Evolutionary conservation across 23 red algal genomes (phyloP), one percentile per base, ranked within the genome.

Genomic region (Gracilaria caudata): DNA sequence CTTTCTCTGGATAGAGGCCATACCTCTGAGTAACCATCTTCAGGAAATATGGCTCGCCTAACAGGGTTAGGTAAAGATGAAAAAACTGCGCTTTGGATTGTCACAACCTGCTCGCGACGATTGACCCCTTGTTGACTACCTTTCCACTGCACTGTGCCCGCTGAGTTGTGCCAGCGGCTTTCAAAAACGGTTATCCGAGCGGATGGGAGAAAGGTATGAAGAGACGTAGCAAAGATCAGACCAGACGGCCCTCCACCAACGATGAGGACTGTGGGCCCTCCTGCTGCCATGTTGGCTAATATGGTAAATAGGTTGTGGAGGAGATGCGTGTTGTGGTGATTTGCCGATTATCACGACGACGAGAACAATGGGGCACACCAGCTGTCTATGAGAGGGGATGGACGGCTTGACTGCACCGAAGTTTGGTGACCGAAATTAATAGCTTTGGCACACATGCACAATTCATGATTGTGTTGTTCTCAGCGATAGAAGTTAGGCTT

Each of bases 41-140:
- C 19, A 7, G 78, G 78, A 29, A 81, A 81, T 9, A 81, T 32
- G 24, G 78, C 78, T 11, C 44, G n/a, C 46, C 3, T 4, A 35
- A 81, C 78, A 25, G 78, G 9, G 24, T 9, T 4, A 2, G 78
- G 51, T 4, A 81, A 39, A n/a, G 55, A 35, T 0, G 78, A 81
- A 58, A 81, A 34, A 0, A 81, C 78, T 2, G 47, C 51, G 13
- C 44, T 55, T 39, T 81, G 78, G 10, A 64, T 13, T 7, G 78
- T 81, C 5, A 81, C 78, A 3, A 81, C 78, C 21, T 81, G 78
- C 10, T 81, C 78, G 11, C 78, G 51, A 34, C 78, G 55, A 55
- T 81, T 81, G 25, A 60, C 59, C 1, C 55, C 28, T 43, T 81
- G n/a, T 19, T 81, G 35, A 28, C 4, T 34, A 32, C n/a, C 19